Conservation (phyloP, 108 stramenopile genomes). For the Cylindrotheca fusiformis region DNA sequence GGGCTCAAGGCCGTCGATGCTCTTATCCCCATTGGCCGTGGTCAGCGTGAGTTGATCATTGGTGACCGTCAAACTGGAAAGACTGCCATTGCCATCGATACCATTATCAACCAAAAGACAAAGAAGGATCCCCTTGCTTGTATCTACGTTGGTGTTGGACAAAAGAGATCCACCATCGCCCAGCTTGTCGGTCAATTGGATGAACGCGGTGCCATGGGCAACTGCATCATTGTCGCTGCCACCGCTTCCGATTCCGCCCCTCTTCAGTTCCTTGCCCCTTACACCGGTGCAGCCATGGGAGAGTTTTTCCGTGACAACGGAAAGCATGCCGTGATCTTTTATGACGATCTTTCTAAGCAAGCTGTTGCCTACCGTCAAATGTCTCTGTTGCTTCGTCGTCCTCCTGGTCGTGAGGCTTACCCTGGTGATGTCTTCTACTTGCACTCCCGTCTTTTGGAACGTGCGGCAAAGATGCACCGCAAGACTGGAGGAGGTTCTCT, state of each 20-base stretch:
- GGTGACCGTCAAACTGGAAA: slow-evolving; percentile 99
- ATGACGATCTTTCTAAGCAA: slow-evolving; percentile 99
- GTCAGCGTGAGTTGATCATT: slow-evolving; percentile 97
- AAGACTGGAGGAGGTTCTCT: slow-evolving; percentile 95
- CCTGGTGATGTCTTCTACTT: slow-evolving; percentile 99
- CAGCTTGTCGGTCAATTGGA: slow-evolving; percentile 99
- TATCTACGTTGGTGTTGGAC: slow-evolving; percentile 99
- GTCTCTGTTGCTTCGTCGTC: slow-evolving; percentile 99
- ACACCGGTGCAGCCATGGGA: slow-evolving; percentile 98
- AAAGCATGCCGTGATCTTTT: slow-evolving; percentile 99
- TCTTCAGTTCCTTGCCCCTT: slow-evolving; percentile 99
- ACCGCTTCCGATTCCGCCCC: slow-evolving; percentile 99
- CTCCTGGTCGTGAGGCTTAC: slow-evolving; percentile 99
- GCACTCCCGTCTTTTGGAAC: slow-evolving; percentile 99
- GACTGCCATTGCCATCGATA: slow-evolving; percentile 99
- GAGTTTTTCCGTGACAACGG: slow-evolving; percentile 99
- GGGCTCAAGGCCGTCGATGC: slow-evolving; percentile 99
- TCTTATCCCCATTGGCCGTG: slow-evolving; percentile 99
- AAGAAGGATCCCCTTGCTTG: slow-evolving; percentile 98
- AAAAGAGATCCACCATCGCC: slow-evolving; percentile 99
- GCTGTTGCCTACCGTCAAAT: slow-evolving; percentile 99
- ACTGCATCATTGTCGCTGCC: slow-evolving; percentile 99
- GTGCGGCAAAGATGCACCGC: slow-evolving; percentile 99
- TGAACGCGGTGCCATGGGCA: slow-evolving; percentile 94
- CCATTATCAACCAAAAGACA: slow-evolving; percentile 99